A percentile compares a stretch with the other conserved stretches of the same genome.
Evolutionary conservation across 768 basidiomycete genomes (phyloP).

Genomic region (Serpula lacrymans): DNA sequence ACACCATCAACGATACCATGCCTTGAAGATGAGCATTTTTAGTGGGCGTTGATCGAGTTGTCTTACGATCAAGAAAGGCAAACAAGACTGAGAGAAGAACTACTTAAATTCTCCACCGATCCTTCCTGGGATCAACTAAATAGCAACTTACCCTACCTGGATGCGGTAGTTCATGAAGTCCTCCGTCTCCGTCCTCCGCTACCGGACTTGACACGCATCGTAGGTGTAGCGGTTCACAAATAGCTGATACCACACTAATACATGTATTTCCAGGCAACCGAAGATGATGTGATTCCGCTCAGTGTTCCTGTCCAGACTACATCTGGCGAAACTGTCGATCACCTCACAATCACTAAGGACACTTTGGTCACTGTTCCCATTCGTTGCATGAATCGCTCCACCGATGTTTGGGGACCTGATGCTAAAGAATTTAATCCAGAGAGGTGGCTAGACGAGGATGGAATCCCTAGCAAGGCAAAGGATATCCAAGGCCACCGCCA

Average conservation of each 20-base stretch:
- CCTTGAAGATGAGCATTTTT: no score
- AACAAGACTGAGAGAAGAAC: neutral
- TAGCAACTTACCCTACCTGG: constrained; percentile 36
- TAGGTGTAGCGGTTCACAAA: constrained; percentile 34
- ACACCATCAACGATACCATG: no score
- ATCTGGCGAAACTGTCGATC: constrained; percentile 36
- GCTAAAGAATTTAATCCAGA: constrained; percentile 59
- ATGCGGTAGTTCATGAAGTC: constrained; percentile 38
- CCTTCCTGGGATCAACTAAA: constrained; percentile 38
- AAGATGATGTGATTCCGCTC: constrained; percentile 62
- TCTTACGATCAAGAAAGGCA: neutral
- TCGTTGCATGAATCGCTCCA: constrained; percentile 45
- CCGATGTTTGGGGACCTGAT: constrained; percentile 57
- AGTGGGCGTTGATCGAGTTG: neutral
- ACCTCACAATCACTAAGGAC: constrained; percentile 46
- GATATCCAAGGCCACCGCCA: constrained; percentile 49
- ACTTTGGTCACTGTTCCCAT: constrained; percentile 43
- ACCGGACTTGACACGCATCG: constrained; percentile 13
- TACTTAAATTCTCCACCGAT: constrained; percentile 26
- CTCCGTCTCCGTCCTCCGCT: constrained; percentile 36
- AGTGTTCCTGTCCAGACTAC: constrained; percentile 42
- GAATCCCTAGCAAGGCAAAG: constrained; percentile 26
- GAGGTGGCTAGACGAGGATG: constrained; percentile 50
- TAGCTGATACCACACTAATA: constrained; percentile 27
- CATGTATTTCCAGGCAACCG: constrained; percentile 30